Evolutionary conservation across 2,329 filamentous ascomycete species (phyloP), one percentile per base, ranked within the genome.

Genomic region (Chaetomium strumarium): DNA sequence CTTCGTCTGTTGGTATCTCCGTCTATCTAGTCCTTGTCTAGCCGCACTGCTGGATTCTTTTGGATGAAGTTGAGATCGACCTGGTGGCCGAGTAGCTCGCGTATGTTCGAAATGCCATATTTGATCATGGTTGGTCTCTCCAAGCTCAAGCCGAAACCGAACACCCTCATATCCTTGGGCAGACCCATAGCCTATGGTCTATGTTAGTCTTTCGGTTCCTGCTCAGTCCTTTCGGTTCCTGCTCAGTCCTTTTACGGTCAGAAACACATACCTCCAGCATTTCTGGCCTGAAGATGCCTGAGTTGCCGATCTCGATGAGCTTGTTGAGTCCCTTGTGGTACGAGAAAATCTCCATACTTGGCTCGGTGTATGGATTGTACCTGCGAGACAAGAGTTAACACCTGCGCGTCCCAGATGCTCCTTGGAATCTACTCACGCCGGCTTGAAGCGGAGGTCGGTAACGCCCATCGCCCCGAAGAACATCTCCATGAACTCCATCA

Each of bases 91-190:
- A 99, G 75, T 65, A 96, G 73, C 71, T 96, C 90, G 62, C 91
- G 83, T 63, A 96, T 96, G 71, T 96, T 96, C 65, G 82, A 88
- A 56, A 90, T 89, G 64, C 79, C 83, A 68, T 86, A 95, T 79
- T 95, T 93, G 75, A 96, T 96, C 93, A 97, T 99, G 11, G 93
- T 97, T 53, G 93, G 93, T 63, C 93, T 76, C 77, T 99, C 93
- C 67, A 99, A 72, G 69, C 84, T 89, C 66, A 99, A 73, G 36
- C 93, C 93, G 80, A 90, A 97, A 33, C 93, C 93, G 67, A 96
- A 97, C 10, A 96, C 91, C 58, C 88, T 78, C 83, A 97, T 83
- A 65, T 96, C 88, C 72, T 85, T 90, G 24, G 52, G 53, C 8
- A 46, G 34, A 49, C 50, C 51, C 48, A 57, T 56, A 8, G 47